Evolutionary conservation across 2,329 filamentous ascomycete species (phyloP), one percentile per base, ranked within the genome.

Genomic region (Tympanopsis confertula): DNA sequence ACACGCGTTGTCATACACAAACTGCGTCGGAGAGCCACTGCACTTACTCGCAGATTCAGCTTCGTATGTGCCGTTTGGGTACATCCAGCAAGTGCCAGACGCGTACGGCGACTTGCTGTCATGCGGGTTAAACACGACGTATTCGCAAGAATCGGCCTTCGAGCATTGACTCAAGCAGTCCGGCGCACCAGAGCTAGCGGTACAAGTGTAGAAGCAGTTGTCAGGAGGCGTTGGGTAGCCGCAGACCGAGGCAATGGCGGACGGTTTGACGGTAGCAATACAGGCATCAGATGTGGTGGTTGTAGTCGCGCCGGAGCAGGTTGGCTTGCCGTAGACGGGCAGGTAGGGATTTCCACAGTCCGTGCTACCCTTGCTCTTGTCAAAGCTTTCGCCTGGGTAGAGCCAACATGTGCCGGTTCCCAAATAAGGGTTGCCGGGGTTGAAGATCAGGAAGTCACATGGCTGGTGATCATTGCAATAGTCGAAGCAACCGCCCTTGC

Each of bases 381-480:
- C 43, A 35, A 43, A 54, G 15, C 20, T 41, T 43, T 49, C 41
- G 20, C 49, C 52, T 2, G 52, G 52, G 42, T 53, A 54, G 17
- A 51, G 24, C 50, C 48, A 53, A 44, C 53, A 54, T 2, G 43
- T 50, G 37, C 53, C 53, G 28, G 35, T 43, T 44, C 48, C 53
- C 3, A 38, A 39, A 39, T 43, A 28, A 35, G 53, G 52, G 42
- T 54, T 53, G 26, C 46, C 50, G 29, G 47, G 40, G 38, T 14
- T 4, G 42, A 53, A 56, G 42, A 55, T 50, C 38, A 47, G 44
- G 41, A 55, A 56, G 45, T 40, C 42, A 44, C 53, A 56, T 18
- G 52, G 52, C 40, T 42, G 45, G 41, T 54, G 32, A 29, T 41
- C 42, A 39, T 50, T 45, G 42, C 53, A 56, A 45, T 52, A 53